phyloP scores from a whole-genome alignment of 306 rosid species.

The Quercus engelmannii region DNA sequence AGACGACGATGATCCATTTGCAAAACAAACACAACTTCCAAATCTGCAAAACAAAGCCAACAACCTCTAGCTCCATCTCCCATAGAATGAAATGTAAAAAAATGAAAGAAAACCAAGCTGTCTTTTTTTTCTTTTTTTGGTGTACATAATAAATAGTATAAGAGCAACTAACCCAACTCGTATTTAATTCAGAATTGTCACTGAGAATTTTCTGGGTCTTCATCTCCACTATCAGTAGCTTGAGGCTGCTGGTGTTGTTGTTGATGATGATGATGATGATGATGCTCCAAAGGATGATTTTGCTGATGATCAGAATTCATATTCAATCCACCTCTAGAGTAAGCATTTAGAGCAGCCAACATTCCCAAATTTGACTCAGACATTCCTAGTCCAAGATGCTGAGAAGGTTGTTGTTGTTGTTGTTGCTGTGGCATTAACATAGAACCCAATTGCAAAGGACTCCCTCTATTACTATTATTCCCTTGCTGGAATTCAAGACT shows the following conservation, averaged over 20 bases:
- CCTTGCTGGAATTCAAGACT: constrained; percentile 55
- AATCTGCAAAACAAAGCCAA: constrained; percentile 50
- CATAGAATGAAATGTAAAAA: constrained; percentile 12
- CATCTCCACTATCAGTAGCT: constrained; percentile 63
- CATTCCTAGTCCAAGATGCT: constrained; percentile 64
- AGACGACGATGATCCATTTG: constrained; percentile 22
- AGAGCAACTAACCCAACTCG: constrained; percentile 50
- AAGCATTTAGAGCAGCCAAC: constrained; percentile 83
- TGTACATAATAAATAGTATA: constrained; percentile 9
- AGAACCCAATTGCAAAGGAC: constrained; percentile 69
- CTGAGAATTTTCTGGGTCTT: constrained; percentile 60
- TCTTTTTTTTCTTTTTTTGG: not conserved
- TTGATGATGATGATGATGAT: constrained; percentile 32
- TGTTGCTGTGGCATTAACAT: constrained; percentile 66
- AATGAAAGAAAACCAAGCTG: constrained; percentile 6
- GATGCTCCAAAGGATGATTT: constrained; percentile 50
- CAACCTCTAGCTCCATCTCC: constrained; percentile 20
- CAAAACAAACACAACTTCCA: constrained; percentile 34
- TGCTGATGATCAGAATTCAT: constrained; percentile 54
- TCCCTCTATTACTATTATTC: constrained; percentile 19
- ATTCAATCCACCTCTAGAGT: constrained; percentile 61
- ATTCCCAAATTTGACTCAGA: constrained; percentile 88
- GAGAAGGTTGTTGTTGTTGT: constrained; percentile 54
- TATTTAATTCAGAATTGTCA: constrained; percentile 15
- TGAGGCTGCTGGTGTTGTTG: constrained; percentile 42